Conservation (phyloP, 1,284 basidiomycete species). For the Earliella scabrosa region DNA sequence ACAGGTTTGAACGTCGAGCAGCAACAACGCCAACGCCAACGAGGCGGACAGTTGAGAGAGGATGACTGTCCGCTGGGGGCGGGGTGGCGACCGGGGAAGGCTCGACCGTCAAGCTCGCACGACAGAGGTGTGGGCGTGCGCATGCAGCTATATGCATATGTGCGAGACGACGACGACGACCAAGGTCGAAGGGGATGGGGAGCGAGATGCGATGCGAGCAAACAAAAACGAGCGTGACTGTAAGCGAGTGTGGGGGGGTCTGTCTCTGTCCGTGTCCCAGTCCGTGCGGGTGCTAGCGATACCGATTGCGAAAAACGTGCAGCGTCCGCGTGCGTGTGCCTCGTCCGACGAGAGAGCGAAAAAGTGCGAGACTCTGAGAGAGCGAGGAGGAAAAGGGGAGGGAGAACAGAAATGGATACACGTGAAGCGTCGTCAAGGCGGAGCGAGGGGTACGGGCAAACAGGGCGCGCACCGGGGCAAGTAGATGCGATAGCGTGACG, state of each 20-base stretch:
- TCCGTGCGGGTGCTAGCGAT: not conserved
- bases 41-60: too few species aligned
- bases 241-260: not conserved
- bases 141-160: too few species aligned
- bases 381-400: not conserved
- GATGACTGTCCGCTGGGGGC: too few species aligned
- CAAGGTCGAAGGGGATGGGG: not conserved
- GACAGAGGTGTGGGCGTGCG: too few species aligned
- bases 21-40: too few species aligned
- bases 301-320: not conserved
- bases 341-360: not conserved
- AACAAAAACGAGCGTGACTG: not conserved
- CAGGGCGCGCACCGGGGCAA: not conserved
- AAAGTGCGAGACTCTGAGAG: not conserved
- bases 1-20: too few species aligned
- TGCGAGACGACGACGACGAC: too few species aligned
- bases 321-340: not conserved
- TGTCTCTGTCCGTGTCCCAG: not conserved
- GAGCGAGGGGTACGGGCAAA: not conserved
- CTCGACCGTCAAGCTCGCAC: too few species aligned
- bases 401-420: not conserved
- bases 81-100: too few species aligned
- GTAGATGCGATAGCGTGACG: constrained; percentile 20
- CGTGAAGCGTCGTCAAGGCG: not conserved
- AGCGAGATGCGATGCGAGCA: not conserved